Conservation (phyloP, 2,329 filamentous ascomycete genomes). For the Thelonectria blattea region DNA sequence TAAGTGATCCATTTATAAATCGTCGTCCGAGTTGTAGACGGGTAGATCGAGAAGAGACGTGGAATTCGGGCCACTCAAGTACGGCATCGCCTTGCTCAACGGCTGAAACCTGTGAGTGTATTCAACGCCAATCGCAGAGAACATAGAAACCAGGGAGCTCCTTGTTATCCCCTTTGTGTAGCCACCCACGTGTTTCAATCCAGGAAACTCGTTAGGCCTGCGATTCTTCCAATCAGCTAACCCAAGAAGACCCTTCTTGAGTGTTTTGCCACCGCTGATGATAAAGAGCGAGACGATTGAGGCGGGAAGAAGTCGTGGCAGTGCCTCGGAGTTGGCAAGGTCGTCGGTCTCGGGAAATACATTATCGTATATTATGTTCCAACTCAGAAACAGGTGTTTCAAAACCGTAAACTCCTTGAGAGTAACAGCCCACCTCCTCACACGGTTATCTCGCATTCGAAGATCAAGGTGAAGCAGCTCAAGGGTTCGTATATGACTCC, state of each 20-base stretch:
- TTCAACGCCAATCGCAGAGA: background rate
- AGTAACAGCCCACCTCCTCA: background rate
- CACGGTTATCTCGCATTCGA: background rate
- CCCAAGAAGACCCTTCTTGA: conserved; percentile 8
- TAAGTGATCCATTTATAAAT: background rate
- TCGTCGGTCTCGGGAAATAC: background rate
- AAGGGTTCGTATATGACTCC: background rate
- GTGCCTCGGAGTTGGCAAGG: background rate
- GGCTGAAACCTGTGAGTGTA: background rate
- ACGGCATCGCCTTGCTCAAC: background rate
- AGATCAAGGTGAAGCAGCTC: conserved; percentile 13
- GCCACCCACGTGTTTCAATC: background rate
- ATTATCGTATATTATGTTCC: background rate
- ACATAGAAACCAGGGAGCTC: background rate
- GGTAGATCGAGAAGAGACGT: background rate
- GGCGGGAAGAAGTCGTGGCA: conserved; percentile 6
- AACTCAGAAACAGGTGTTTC: conserved; percentile 14
- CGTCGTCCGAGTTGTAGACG: background rate
- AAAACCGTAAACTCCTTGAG: conserved; percentile 13
- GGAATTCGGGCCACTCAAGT: background rate
- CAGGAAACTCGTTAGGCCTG: background rate
- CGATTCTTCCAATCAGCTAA: conserved; percentile 1
- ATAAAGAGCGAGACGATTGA: conserved; percentile 11
- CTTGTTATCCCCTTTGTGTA: background rate
- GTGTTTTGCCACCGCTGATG: background rate